Conservation (phyloP, 225 moss, liverwort and hornwort genomes). For the Ulota crispa region DNA sequence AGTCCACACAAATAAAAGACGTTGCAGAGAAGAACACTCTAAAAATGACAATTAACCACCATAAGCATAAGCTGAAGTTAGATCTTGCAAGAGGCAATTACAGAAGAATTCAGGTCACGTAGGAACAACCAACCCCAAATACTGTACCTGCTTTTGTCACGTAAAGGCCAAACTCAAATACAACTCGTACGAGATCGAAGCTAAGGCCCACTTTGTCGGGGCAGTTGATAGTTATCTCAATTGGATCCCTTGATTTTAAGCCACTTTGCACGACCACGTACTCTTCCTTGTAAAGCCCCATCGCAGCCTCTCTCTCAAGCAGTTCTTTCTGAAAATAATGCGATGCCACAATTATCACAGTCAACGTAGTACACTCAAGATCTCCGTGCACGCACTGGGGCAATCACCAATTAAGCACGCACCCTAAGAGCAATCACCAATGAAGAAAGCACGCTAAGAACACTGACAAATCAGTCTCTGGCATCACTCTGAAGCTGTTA, state of each 20-base stretch:
- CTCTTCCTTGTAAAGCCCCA: constrained; percentile 49
- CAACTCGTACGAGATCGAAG: constrained; percentile 55
- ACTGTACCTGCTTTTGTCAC: constrained; percentile 58
- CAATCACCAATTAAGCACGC: neutral
- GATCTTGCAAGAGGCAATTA: neutral
- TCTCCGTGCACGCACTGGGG: neutral
- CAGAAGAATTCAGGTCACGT: neutral
- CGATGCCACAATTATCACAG: neutral
- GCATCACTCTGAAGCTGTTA: neutral
- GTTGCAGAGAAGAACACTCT: neutral
- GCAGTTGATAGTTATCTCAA: constrained; percentile 66
- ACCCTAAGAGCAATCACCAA: neutral
- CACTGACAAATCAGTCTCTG: neutral
- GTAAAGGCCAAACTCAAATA: constrained; percentile 58
- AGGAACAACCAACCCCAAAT: neutral
- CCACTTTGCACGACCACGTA: constrained; percentile 51
- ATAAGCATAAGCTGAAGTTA: neutral
- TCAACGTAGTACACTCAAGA: neutral
- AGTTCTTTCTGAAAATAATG: neutral
- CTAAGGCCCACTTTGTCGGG: constrained; percentile 63
- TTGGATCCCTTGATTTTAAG: constrained; percentile 33
- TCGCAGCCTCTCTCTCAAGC: neutral
- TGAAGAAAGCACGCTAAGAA: neutral
- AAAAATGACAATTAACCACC: neutral
- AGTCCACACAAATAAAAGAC: neutral